These are phyloP conservation scores for Ophiostoma sp. DNA, from an alignment of 2,329 filamentous ascomycete species.

Conservation along the genomic window DNA sequence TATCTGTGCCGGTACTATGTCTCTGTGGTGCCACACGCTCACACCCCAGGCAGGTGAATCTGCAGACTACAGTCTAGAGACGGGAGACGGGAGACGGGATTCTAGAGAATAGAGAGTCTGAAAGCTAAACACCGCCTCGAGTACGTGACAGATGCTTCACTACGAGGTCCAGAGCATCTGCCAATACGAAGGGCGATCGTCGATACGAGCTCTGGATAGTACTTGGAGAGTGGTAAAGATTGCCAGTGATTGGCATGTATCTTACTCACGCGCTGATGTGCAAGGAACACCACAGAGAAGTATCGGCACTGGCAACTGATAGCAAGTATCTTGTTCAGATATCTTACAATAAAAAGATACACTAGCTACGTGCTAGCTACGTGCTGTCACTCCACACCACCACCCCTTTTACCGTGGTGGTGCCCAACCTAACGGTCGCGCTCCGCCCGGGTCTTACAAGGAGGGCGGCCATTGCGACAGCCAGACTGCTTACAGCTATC, in stretches of 20 bases:
- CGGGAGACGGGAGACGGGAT: background rate
- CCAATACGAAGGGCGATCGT: background rate
- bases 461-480: constrained; percentile 6
- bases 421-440: constrained; percentile 22
- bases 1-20: background rate
- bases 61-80: background rate
- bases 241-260: too few relatives aligned
- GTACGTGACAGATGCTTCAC: background rate
- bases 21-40: background rate
- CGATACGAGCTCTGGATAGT: background rate
- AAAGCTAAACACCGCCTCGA: background rate
- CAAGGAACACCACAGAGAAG: background rate
- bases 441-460: constrained; percentile 17
- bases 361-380: background rate
- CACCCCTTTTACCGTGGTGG: constrained; percentile 18
- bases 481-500: background rate
- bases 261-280: background rate
- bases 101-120: too few relatives aligned
- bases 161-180: background rate
- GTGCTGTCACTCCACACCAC: constrained; percentile 15
- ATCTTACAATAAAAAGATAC: background rate
- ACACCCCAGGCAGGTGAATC: background rate
- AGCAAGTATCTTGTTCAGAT: background rate
- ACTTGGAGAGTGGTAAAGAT: too few relatives aligned
- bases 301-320: background rate